Evolutionary conservation across 257 asterid genomes (phyloP).

Genomic region (Sherardia arvensis): DNA sequence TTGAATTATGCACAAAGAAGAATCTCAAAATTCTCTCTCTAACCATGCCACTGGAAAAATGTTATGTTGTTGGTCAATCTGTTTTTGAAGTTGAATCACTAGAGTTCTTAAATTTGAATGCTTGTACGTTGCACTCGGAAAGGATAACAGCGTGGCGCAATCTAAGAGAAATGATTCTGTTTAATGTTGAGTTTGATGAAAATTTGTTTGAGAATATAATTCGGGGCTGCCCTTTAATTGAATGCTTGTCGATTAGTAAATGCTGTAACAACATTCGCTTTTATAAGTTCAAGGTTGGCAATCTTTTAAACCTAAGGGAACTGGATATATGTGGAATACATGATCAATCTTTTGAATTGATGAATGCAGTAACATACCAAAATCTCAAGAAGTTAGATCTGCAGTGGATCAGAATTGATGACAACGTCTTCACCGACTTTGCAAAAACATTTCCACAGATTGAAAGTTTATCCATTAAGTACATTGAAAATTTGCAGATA

Average conservation of each 20-base stretch:
- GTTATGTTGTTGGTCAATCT: too few species aligned
- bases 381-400: neutral
- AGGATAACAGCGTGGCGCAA: neutral
- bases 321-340: too few species aligned
- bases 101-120: neutral
- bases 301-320: neutral
- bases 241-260: neutral
- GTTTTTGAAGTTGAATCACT: neutral
- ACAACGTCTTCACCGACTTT: neutral
- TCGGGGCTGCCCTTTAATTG: neutral
- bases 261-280: neutral
- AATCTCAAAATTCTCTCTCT: too few species aligned
- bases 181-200: neutral
- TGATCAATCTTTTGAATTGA: neutral
- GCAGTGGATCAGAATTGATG: neutral
- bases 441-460: neutral
- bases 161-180: neutral
- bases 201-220: neutral
- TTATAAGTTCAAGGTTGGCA: neutral
- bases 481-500: neutral
- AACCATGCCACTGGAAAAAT: too few species aligned
- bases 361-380: neutral
- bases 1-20: neutral
- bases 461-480: neutral
- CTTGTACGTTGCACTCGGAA: neutral